A percentile compares a stretch with the other conserved stretches of the same genome.
These are phyloP conservation scores for Stereum hirsutum DNA, from an alignment of 1,284 basidiomycete species.

Conservation along the genomic window DNA sequence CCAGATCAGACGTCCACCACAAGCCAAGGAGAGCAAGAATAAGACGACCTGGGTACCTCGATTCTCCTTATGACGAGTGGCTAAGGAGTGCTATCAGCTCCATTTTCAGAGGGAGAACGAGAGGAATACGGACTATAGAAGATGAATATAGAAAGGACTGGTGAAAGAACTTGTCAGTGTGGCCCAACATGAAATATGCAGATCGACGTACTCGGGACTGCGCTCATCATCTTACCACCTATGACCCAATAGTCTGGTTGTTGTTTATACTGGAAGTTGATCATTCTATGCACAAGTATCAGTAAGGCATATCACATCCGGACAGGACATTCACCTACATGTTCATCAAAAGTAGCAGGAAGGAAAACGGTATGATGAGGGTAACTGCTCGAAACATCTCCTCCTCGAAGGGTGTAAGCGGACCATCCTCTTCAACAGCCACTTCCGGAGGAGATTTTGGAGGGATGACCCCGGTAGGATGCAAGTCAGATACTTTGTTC, in stretches of 20 bases:
- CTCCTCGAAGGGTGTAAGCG: constrained; percentile 41
- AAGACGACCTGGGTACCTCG: constrained; percentile 43
- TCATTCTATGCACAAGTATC: constrained; percentile 33
- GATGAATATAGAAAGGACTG: constrained; percentile 64
- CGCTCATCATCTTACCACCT: constrained; percentile 43
- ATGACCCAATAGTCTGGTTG: constrained; percentile 37
- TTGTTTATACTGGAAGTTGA: constrained; percentile 68
- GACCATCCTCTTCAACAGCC: constrained; percentile 24
- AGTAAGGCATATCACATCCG: background rate
- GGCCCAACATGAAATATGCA: background rate
- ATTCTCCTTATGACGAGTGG: constrained; percentile 51
- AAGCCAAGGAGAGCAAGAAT: constrained; percentile 45
- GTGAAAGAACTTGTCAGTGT: constrained; percentile 5
- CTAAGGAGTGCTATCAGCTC: too few species aligned
- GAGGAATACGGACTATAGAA: constrained; percentile 56
- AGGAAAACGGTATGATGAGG: constrained; percentile 62
- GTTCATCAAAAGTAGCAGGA: constrained; percentile 66
- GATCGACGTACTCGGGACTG: constrained; percentile 54
- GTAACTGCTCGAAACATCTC: constrained; percentile 58
- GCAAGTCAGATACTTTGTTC: constrained; percentile 20
- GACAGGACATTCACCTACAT: constrained; percentile 40
- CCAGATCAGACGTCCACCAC: constrained; percentile 59
- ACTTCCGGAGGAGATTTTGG: constrained; percentile 9
- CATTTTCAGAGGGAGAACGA: background rate
- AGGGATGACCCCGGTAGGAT: too few species aligned